Evolutionary conservation across 2,329 filamentous ascomycete species (phyloP), one percentile per base, ranked within the genome.

Genomic region (Fusarium mexicanum): DNA sequence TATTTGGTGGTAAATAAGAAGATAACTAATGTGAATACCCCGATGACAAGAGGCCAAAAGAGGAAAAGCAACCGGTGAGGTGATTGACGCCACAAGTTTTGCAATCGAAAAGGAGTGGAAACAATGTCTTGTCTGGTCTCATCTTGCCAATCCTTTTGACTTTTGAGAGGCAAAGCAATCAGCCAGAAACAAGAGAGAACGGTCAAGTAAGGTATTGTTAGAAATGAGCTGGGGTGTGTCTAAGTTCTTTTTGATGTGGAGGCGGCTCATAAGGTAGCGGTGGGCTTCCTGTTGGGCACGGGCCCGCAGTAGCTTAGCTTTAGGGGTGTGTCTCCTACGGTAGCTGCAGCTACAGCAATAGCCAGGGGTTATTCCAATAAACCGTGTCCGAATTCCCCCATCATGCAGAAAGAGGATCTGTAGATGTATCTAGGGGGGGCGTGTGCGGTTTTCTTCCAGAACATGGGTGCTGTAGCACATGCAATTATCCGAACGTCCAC

Each of bases 81-180:
- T 78, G 74, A 77, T 78, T 67, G 63, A 72, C 69, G 76, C 77
- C 76, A 77, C 76, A 75, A 67, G 53, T 76, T 76, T 79, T 77
- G 69, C 73, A 74, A 79, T 75, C 46, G 50, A 53, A 66, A 40
- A 40, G 26, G 58, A 67, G 73, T 73, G 74, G 67, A 61, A 78
- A 67, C 60, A 54, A 54, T 60, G 61, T 48, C 24, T 70, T 50
- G 48, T 37, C 48, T 35, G 46, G 24, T 54, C 29, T 31, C 29
- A 29, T 67, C 50, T 51, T 41, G 62, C 48, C 71, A 69, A 71
- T 74, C 53, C 38, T 69, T 71, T 65, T 69, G 31, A 16, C 57
- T 60, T 38, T 51, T 31, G 51, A 60, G 46, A 58, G 55, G 41
- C 54, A 47, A 54, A 68, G 47, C 54, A 44, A 40, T 31, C 35